These are phyloP conservation scores for Aspergillus sp. DNA, from an alignment of 2,329 filamentous ascomycete genomes.

Conservation along the genomic window DNA sequence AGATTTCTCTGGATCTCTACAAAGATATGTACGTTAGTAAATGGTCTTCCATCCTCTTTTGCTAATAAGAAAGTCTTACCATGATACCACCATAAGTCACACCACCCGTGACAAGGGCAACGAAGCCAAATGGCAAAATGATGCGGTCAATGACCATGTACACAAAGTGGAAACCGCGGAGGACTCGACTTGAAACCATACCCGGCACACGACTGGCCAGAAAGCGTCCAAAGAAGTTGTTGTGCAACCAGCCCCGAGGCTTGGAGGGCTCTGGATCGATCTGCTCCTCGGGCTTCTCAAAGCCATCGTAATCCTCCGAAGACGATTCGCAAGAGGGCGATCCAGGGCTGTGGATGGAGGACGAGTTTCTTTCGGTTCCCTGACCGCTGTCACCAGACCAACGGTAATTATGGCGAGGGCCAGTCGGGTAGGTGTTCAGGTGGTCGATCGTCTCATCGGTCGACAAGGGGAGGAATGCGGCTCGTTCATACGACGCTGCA, in stretches of 20 bases:
- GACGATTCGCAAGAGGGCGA: constrained; percentile 54
- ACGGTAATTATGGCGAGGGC: constrained; percentile 44
- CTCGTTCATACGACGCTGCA: constrained; percentile 44
- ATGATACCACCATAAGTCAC: constrained; percentile 79
- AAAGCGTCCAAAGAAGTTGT: constrained; percentile 45
- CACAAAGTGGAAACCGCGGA: constrained; percentile 54
- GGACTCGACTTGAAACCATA: constrained; percentile 52
- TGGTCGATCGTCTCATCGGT: constrained; percentile 52
- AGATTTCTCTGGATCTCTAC: constrained; percentile 64
- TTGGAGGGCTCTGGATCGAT: constrained; percentile 35
- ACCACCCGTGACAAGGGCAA: constrained; percentile 66
- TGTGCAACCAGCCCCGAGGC: constrained; percentile 39
- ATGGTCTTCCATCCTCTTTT: neutral
- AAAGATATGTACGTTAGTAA: constrained; percentile 7
- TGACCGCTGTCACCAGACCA: constrained; percentile 70
- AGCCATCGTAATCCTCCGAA: constrained; percentile 46
- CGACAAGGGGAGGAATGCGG: constrained; percentile 60
- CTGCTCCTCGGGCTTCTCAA: constrained; percentile 43
- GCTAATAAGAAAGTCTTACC: constrained; percentile 50
- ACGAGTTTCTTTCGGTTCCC: constrained; percentile 65
- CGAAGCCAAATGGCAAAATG: constrained; percentile 73
- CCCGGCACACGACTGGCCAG: constrained; percentile 52
- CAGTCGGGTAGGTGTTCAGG: constrained; percentile 39
- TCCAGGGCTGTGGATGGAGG: constrained; percentile 62
- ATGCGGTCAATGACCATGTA: constrained; percentile 71